These are phyloP conservation scores for Hypoxylon sp. DNA, from an alignment of 2,329 filamentous ascomycete species.

Conservation along the genomic window DNA sequence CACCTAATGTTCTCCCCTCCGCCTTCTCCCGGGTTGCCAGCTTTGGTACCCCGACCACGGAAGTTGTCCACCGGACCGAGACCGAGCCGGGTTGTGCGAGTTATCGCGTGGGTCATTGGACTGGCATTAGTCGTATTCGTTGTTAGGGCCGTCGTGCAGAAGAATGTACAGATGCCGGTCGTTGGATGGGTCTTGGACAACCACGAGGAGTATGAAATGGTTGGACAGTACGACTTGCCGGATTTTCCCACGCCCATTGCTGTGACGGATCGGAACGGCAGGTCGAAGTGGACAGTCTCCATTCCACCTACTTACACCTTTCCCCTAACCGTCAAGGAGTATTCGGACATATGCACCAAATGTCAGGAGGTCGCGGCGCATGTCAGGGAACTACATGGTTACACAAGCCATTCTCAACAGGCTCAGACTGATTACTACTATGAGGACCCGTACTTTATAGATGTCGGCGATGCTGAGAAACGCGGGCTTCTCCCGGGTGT, in stretches of 20 bases:
- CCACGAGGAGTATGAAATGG: constrained; percentile 74
- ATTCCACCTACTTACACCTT: constrained; percentile 78
- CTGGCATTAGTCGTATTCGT: constrained; percentile 68
- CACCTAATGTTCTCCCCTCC: constrained; percentile 78
- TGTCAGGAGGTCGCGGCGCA: constrained; percentile 75
- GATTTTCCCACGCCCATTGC: constrained; percentile 80
- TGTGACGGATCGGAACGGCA: constrained; percentile 74
- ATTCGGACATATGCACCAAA: constrained; percentile 77
- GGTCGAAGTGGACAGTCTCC: constrained; percentile 83
- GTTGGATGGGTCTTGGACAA: constrained; percentile 59
- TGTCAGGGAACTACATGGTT: constrained; percentile 66
- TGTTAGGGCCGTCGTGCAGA: constrained; percentile 54
- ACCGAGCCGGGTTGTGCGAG: constrained; percentile 70
- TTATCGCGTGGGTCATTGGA: constrained; percentile 68
- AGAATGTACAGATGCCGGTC: constrained; percentile 51
- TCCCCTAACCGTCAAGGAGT: constrained; percentile 76
- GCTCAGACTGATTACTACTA: constrained; percentile 69
- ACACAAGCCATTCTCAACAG: constrained; percentile 60
- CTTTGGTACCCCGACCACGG: constrained; percentile 74
- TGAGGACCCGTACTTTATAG: constrained; percentile 78
- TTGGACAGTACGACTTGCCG: constrained; percentile 75
- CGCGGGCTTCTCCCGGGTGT: constrained; percentile 71
- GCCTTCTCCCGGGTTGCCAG: constrained; percentile 78
- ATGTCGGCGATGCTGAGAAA: constrained; percentile 79
- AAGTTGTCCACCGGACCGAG: constrained; percentile 71